A percentile compares a stretch with the other conserved stretches of the same genome.
These are phyloP conservation scores for Kalaharituber pfeilii DNA, from an alignment of 2,329 filamentous ascomycete genomes.

Conservation along the genomic window DNA sequence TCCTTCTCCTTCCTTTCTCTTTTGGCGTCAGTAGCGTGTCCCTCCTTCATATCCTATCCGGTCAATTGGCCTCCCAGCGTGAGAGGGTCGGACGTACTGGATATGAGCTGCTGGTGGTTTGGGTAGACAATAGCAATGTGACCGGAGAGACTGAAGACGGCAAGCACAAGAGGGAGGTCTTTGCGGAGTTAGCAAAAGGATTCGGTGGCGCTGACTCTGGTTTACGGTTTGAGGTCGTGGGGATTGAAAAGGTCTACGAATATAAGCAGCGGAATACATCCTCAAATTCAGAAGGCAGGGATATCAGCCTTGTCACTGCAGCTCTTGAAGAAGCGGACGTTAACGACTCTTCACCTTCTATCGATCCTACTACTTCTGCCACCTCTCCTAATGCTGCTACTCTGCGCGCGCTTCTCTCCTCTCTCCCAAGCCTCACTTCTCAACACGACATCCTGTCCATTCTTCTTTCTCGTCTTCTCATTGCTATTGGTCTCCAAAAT, in stretches of 20 bases:
- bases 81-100: conserved; percentile 45
- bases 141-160: neutral
- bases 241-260: conserved; percentile 45
- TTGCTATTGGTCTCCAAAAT: conserved; percentile 42
- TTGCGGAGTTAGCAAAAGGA: conserved; percentile 39
- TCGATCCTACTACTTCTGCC: neutral
- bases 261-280: too few relatives aligned
- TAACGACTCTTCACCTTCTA: neutral
- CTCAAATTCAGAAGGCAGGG: conserved; percentile 25
- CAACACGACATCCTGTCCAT: conserved; percentile 54
- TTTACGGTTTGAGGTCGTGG: conserved; percentile 38
- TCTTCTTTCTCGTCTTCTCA: conserved; percentile 53
- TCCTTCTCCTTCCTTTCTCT: conserved; percentile 61
- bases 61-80: conserved; percentile 48
- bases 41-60: conserved; percentile 57
- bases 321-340: neutral
- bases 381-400: conserved; percentile 25
- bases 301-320: conserved; percentile 1
- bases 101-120: conserved; percentile 48
- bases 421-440: conserved; percentile 56
- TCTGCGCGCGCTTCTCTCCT: conserved; percentile 40
- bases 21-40: conserved; percentile 65
- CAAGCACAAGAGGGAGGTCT: conserved; percentile 33
- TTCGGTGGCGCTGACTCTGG: neutral
- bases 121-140: conserved; percentile 31